These are phyloP conservation scores for Komagataea norvegica DNA, from an alignment of 1,139 yeast genomes.

Conservation along the genomic window DNA sequence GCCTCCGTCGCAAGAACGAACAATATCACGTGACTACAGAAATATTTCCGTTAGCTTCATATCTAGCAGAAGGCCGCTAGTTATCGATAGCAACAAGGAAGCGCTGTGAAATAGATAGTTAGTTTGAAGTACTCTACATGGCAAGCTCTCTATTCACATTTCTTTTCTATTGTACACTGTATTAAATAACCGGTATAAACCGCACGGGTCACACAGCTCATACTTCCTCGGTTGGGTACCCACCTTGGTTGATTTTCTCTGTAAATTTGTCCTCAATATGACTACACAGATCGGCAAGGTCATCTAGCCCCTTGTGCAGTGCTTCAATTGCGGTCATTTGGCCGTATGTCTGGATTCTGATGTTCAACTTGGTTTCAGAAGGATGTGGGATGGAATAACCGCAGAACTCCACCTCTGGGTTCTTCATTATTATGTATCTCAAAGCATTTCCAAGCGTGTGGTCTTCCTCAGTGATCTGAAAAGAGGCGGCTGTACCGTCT, in stretches of 20 bases:
- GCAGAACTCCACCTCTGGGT: conserved; percentile 96
- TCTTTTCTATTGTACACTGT: conserved; percentile 8
- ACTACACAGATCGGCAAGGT: conserved; percentile 75
- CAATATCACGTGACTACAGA: too few species aligned
- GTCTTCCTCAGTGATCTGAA: conserved; percentile 88
- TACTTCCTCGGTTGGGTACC: conserved; percentile 46
- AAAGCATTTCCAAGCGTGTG: conserved; percentile 94
- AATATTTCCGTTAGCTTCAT: too few species aligned
- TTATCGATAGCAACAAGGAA: too few species aligned
- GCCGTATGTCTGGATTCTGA: conserved; percentile 93
- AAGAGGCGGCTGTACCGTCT: conserved; percentile 93
- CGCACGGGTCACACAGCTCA: conserved; percentile 2
- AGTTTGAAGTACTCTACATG: neutral
- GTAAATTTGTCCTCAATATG: conserved; percentile 77
- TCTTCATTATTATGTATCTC: conserved; percentile 92
- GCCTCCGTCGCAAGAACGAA: too few species aligned
- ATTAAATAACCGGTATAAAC: neutral
- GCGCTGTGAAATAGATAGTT: too few species aligned
- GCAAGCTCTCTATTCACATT: neutral
- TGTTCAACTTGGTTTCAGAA: conserved; percentile 81
- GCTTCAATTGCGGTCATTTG: conserved; percentile 87
- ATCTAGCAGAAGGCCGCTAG: too few species aligned
- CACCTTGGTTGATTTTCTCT: conserved; percentile 52
- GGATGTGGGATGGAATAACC: conserved; percentile 99
- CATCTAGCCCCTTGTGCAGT: conserved; percentile 84